Percentiles rank a stretch among this genome's conserved stretches.
Conservation (phyloP, 495 filamentous ascomycete species). For the Aspergillus carlsbadensis region DNA sequence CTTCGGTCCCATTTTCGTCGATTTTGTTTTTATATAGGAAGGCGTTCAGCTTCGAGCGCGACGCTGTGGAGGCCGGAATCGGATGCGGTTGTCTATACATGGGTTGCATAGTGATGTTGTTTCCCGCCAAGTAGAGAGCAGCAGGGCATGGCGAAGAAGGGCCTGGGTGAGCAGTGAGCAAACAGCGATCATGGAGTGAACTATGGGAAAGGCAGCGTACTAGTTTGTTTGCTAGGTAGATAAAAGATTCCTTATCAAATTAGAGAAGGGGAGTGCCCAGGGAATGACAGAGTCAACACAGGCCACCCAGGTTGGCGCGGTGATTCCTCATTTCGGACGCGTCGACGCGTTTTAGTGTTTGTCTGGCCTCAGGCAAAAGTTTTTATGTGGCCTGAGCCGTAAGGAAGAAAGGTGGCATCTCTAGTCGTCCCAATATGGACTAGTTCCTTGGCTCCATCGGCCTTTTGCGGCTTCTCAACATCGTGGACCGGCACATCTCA, state of each 20-base stretch:
- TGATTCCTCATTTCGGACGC: conserved; percentile 24
- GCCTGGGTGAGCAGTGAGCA: conserved; percentile 13
- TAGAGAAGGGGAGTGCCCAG: background rate
- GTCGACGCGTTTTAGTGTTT: conserved; percentile 33
- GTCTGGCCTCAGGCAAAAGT: conserved; percentile 27
- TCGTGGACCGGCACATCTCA: conserved; percentile 35
- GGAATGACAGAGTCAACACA: background rate
- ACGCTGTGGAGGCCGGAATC: conserved; percentile 49
- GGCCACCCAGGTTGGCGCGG: background rate
- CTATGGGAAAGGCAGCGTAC: conserved; percentile 1
- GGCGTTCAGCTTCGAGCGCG: conserved; percentile 57
- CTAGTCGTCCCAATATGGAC: conserved; percentile 20
- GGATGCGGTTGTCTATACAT: conserved; percentile 29
- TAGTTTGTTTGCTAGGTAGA: conserved; percentile 2
- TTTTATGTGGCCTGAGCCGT: conserved; percentile 14
- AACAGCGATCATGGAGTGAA: background rate
- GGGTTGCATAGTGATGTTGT: conserved; percentile 16
- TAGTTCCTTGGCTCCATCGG: conserved; percentile 35
- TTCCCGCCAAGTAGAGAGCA: background rate
- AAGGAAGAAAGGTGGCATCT: conserved; percentile 32
- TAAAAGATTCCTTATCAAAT: background rate
- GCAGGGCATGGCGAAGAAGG: conserved; percentile 18
- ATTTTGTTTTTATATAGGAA: conserved; percentile 52
- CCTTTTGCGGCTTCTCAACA: conserved; percentile 49
- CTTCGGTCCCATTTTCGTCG: conserved; percentile 29